These are phyloP conservation scores for Helicocarpus griseus DNA, from an alignment of 2,329 filamentous ascomycete species.

Conservation along the genomic window DNA sequence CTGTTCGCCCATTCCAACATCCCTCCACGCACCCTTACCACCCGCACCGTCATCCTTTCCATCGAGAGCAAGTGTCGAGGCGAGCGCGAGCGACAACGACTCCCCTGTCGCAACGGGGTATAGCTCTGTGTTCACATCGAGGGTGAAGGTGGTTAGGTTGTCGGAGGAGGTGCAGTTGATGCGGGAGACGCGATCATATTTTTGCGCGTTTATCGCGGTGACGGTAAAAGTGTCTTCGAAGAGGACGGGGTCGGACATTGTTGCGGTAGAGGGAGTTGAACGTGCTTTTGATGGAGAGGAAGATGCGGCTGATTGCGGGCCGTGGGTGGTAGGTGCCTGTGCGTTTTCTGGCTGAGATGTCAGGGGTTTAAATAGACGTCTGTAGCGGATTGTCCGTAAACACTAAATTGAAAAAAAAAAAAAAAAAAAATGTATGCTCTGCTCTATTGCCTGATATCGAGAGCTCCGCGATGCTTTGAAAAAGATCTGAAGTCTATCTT, in stretches of 20 bases:
- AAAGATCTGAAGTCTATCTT: background rate
- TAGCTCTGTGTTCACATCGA: constrained; percentile 91
- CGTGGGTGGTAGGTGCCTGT: background rate
- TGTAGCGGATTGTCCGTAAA: background rate
- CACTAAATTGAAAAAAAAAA: background rate
- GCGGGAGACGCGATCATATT: constrained; percentile 92
- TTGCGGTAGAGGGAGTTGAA: constrained; percentile 28
- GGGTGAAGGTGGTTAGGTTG: constrained; percentile 63
- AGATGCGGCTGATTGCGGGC: background rate
- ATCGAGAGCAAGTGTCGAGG: constrained; percentile 77
- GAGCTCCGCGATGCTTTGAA: background rate
- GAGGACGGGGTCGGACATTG: constrained; percentile 76
- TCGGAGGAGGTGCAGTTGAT: constrained; percentile 69
- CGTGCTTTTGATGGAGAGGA: background rate
- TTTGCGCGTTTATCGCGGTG: constrained; percentile 66
- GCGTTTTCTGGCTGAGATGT: background rate
- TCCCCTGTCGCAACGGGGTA: constrained; percentile 70
- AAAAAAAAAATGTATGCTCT: background rate
- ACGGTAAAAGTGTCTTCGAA: constrained; percentile 89
- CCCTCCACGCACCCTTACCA: constrained; percentile 62
- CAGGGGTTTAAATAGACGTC: background rate
- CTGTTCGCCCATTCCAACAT: constrained; percentile 48
- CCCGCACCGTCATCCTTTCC: constrained; percentile 64
- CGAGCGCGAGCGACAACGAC: constrained; percentile 68
- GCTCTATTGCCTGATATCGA: background rate